phyloP scores from a whole-genome alignment of 2,329 filamentous ascomycete genomes.

The Raffaelea albimanens region DNA sequence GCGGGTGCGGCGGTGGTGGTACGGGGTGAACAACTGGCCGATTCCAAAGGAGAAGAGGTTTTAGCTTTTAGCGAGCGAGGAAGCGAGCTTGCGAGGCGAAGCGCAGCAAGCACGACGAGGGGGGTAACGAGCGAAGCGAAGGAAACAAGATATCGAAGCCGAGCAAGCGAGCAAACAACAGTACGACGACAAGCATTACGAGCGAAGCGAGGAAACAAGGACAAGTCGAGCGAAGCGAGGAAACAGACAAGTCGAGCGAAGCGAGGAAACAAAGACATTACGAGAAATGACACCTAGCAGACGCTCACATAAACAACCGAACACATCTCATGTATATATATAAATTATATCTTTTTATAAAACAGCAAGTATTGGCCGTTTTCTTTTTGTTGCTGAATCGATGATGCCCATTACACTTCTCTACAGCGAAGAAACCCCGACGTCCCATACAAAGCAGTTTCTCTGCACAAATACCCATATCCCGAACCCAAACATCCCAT shows the following conservation, averaged over 20 bases:
- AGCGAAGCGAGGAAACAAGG: not conserved
- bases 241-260: not conserved
- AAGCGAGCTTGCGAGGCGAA: not conserved
- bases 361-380: too few relatives aligned
- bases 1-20: slow-evolving; percentile 84
- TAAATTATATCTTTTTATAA: too few relatives aligned
- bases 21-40: slow-evolving; percentile 83
- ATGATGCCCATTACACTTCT: too few relatives aligned
- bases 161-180: not conserved
- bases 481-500: too few relatives aligned
- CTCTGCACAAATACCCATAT: too few relatives aligned
- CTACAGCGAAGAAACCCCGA: too few relatives aligned
- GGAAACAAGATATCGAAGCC: not conserved
- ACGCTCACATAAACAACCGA: too few relatives aligned
- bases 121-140: not conserved
- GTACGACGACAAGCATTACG: not conserved
- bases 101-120: not conserved
- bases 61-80: not conserved
- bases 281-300: too few relatives aligned
- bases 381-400: too few relatives aligned
- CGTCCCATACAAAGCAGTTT: too few relatives aligned
- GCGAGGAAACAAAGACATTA: not conserved
- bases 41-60: slow-evolving; percentile 36
- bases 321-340: too few relatives aligned
- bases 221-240: not conserved